Evolutionary conservation across 2,329 filamentous ascomycete species (phyloP), one percentile per base, ranked within the genome.

Genomic region (Neoarthrinium moseri): DNA sequence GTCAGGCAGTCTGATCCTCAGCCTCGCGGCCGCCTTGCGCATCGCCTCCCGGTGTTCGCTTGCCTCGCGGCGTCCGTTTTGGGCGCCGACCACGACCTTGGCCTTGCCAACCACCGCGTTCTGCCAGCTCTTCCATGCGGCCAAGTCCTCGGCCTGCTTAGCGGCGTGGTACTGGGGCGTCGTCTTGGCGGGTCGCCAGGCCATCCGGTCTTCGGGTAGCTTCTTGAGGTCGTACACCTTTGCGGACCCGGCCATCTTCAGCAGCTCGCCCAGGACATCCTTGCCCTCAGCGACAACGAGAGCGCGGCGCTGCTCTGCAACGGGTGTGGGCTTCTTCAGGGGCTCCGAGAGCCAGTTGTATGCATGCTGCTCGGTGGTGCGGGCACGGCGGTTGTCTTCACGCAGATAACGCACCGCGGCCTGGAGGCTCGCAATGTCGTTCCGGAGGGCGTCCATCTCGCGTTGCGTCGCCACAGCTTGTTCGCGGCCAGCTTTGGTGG

Each of bases 391-490:
- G 63, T 81, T 87, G 56, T 89, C 84, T 53, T 86, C 80, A 21
- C 84, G 75, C 23, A 90, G 72, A 62, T 83, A 87, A 10, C 83
- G 76, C 36, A 89, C 80, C 1, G 84, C 83, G 2, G 80, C 77
- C 59, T 88, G 77, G 46, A 87, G 65, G 54, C 73, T 74, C 45
- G 74, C 75, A 56, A 91, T 83, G 49, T 92, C 84, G 54, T 77
- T 76, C 63, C 84, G 83, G 54, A 91, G 78, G 8, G 73, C 72
- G 53, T 91, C 86, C 68, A 91, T 84, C 64, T 92, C 86, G 43
- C 83, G 79, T 22, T 83, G 83, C 1, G 83, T 87, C 4, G 84
- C 81, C 37, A 87, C 84, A 22, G 85, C 83, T 21, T 81, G 78
- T 59, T 87, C 82, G 58, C 84, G 77, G 18, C 81, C 79, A 10